Evolutionary conservation across 306 rosid genomes (phyloP).

Genomic region (Cicer bijugum): DNA sequence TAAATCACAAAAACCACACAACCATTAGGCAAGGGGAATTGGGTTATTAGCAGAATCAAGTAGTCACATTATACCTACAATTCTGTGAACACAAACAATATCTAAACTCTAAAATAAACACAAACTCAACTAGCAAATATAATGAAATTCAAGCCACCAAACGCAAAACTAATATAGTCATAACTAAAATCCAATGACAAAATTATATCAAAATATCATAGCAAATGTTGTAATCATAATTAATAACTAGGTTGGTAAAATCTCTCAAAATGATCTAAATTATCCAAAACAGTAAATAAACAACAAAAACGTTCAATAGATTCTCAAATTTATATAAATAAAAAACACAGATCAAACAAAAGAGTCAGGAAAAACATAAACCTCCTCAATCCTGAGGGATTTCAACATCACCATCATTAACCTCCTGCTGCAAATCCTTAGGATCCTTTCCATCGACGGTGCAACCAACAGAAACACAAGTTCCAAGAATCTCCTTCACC

Average conservation of each 20-base stretch:
- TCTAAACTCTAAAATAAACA: too few relatives aligned
- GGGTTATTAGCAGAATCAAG: background rate
- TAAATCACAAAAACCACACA: background rate
- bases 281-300: conserved; percentile 41
- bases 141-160: background rate
- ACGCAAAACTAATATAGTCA: background rate
- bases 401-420: conserved; percentile 77
- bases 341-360: conserved; percentile 27
- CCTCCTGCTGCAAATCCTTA: conserved; percentile 86
- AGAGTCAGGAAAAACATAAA: background rate
- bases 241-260: conserved; percentile 27
- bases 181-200: conserved; percentile 17
- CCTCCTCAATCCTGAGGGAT: conserved; percentile 72
- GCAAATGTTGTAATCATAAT: conserved; percentile 16
- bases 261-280: conserved; percentile 50
- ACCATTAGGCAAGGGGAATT: background rate
- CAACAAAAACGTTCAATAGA: conserved; percentile 39
- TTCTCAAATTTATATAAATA: conserved; percentile 45
- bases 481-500: conserved; percentile 82
- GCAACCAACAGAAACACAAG: conserved; percentile 91
- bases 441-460: conserved; percentile 88
- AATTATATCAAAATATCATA: conserved; percentile 6
- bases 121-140: too few relatives aligned
- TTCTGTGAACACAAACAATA: too few relatives aligned
- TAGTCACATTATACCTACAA: too few relatives aligned